These are phyloP conservation scores for Inonotus hispidus DNA, from an alignment of 1,284 basidiomycete genomes.

Conservation along the genomic window DNA sequence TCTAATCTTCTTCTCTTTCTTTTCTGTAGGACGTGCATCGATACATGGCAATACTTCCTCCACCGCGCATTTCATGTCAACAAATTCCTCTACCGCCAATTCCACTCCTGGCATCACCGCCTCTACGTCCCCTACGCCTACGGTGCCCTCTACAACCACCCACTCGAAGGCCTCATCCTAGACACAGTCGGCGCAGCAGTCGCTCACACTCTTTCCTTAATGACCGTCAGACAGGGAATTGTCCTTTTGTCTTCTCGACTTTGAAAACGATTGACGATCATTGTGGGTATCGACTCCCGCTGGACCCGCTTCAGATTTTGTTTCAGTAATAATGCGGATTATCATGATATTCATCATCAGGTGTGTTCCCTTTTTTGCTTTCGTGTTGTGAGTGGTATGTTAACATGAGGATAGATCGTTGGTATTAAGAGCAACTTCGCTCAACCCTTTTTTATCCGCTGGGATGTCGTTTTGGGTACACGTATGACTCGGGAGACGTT, in stretches of 20 bases:
- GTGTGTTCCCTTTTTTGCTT: slow-evolving; percentile 35
- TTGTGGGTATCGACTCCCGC: slow-evolving; percentile 87
- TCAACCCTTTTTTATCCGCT: slow-evolving; percentile 91
- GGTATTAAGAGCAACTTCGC: slow-evolving; percentile 97
- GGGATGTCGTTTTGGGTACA: slow-evolving; percentile 79
- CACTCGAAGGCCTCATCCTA: slow-evolving; percentile 88
- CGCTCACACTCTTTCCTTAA: slow-evolving; percentile 64
- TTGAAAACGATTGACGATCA: slow-evolving; percentile 98
- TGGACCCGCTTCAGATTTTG: slow-evolving; percentile 84
- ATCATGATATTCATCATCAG: slow-evolving; percentile 98
- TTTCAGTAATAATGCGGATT: slow-evolving; percentile 95
- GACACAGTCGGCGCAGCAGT: slow-evolving; percentile 82
- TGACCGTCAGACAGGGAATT: slow-evolving; percentile 83
- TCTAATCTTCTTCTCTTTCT: neutral
- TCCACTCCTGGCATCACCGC: slow-evolving; percentile 95
- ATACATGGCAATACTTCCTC: slow-evolving; percentile 98
- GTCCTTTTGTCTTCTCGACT: slow-evolving; percentile 83
- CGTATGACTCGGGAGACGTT: slow-evolving; percentile 73
- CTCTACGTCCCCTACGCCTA: slow-evolving; percentile 97
- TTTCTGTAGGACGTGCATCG: slow-evolving; percentile 76
- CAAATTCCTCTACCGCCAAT: slow-evolving; percentile 85
- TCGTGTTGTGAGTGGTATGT: neutral
- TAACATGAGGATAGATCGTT: slow-evolving; percentile 48
- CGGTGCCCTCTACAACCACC: slow-evolving; percentile 97
- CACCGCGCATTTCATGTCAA: slow-evolving; percentile 92